These are phyloP conservation scores for Botrytis porri DNA, from an alignment of 2,329 filamentous ascomycete species.

Conservation along the genomic window DNA sequence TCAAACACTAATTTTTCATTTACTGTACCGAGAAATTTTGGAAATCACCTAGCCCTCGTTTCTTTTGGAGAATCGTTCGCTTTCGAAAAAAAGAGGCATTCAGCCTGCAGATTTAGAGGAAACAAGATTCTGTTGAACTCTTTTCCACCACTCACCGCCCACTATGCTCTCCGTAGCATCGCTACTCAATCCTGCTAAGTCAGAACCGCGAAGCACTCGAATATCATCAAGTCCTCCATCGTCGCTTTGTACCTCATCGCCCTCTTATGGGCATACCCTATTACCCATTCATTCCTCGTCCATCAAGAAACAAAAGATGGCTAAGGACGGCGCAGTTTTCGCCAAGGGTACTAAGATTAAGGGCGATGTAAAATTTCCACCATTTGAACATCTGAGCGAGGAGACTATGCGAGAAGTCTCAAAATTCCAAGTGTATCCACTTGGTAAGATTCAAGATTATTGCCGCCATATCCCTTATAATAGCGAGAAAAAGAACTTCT, in stretches of 20 bases:
- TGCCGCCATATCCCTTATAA: conserved; percentile 86
- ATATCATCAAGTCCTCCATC: conserved; percentile 44
- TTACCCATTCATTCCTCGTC: conserved; percentile 32
- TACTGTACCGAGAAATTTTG: conserved; percentile 26
- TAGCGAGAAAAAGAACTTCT: conserved; percentile 88
- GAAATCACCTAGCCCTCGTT: conserved; percentile 19
- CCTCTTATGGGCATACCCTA: conserved; percentile 32
- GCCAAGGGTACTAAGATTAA: conserved; percentile 55
- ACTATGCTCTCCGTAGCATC: conserved; percentile 63
- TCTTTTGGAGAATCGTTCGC: conserved; percentile 26
- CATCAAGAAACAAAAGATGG: conserved; percentile 54
- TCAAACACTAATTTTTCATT: conserved; percentile 27
- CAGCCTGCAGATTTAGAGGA: conserved; percentile 32
- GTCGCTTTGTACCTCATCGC: conserved; percentile 31
- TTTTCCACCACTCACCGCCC: conserved; percentile 29
- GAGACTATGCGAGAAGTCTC: conserved; percentile 55
- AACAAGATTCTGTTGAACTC: conserved; percentile 24
- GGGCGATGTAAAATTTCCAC: conserved; percentile 69
- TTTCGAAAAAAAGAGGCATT: conserved; percentile 27
- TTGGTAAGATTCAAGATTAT: conserved; percentile 58
- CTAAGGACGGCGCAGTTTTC: conserved; percentile 63
- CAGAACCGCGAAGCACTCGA: conserved; percentile 41
- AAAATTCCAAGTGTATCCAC: conserved; percentile 63
- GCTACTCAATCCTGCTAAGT: conserved; percentile 59
- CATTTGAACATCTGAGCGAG: conserved; percentile 65